Conservation (phyloP, 345 rosid genomes). For the Melaleuca alternifolia region DNA sequence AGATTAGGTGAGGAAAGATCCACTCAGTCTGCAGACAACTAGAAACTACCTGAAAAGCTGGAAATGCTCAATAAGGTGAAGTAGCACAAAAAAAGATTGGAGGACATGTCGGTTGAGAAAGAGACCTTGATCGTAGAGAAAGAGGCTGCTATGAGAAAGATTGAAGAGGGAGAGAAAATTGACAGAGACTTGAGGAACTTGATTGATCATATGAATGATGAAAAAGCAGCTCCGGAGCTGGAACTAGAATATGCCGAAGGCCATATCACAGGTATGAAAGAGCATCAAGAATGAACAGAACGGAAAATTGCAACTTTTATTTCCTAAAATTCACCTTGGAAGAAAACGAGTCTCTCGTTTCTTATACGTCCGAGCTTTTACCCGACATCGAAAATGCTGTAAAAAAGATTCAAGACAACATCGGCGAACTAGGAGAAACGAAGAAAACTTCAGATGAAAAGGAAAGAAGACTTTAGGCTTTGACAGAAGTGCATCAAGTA, state of each 20-base stretch:
- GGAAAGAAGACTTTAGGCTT: constrained; percentile 38
- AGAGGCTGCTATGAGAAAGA: constrained; percentile 6
- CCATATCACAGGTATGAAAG: constrained; percentile 27
- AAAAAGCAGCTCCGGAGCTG: constrained; percentile 16
- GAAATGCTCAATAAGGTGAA: constrained; percentile 3
- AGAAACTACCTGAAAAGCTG: constrained; percentile 13
- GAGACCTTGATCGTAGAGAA: not conserved
- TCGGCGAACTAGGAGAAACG: constrained; percentile 24
- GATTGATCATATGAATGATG: constrained; percentile 39
- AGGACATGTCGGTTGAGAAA: constrained; percentile 12
- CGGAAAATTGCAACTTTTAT: constrained; percentile 27
- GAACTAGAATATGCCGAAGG: constrained; percentile 27
- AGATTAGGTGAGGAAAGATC: constrained; percentile 26
- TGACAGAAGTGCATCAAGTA: constrained; percentile 35
- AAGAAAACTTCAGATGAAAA: constrained; percentile 34
- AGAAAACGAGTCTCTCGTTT: constrained; percentile 39
- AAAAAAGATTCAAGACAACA: constrained; percentile 19
- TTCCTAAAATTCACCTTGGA: constrained; percentile 23
- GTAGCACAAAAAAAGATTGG: constrained; percentile 4
- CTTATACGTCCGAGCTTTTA: constrained; percentile 34
- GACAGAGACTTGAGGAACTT: constrained; percentile 8
- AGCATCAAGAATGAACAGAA: constrained; percentile 50
- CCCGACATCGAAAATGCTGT: constrained; percentile 40
- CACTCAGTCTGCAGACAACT: constrained; percentile 10
- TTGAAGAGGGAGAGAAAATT: constrained; percentile 14